Base-by-base conservation (phyloP, 345 rosid species). In the Acer saccharum region DNA sequence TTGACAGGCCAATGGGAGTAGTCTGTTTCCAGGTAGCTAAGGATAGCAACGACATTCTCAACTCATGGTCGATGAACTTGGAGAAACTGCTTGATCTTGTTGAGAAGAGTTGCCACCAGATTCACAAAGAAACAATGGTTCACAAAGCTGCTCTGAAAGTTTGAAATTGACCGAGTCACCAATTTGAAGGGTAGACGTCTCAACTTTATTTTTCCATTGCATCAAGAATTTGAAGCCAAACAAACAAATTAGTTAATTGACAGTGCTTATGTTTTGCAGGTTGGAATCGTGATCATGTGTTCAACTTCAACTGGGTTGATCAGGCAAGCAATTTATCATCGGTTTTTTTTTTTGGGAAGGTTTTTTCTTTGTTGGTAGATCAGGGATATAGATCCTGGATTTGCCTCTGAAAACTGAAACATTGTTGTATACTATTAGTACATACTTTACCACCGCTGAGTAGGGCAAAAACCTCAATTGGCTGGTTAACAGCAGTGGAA, bases 31-130 rank as follows among this genome's bases (percentile, higher is more conserved):
- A 94, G 85, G 80, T 77, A 3, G 87, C 87, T 0, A 85, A 91
- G 87, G 98, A 94, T 83, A 92, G 94, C 87, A 95, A 93, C 70
- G 99, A 93, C 85, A 86, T 97, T 74, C 95, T 97, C 21, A 93
- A 95, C 81, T 89, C 90, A 12, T 95, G 99, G 99, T 86, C 99
- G 17, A 75, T 79, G 82, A 94, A 90, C 83, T 83, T 97, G 92
- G 99, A 97, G 92, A 94, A 89, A 85, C 89, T 97, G 81, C 92
- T 97, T 35, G 98, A 97, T 86, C 98, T 93, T 54, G 98, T 97
- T 7, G 94, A 91, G 84, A 93, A 95, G 90, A 93, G 96, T 83
- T 93, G 98, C 87, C 97, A 91, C 81, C 96, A 93, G 80, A 92
- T 95, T 76, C 99, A 93, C 94, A 95, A 92, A 80, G 95, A 93